Percentiles rank a stretch among this genome's conserved stretches.
phyloP scores from a whole-genome alignment of 768 basidiomycete species.

The Termitomyces sp. region DNA sequence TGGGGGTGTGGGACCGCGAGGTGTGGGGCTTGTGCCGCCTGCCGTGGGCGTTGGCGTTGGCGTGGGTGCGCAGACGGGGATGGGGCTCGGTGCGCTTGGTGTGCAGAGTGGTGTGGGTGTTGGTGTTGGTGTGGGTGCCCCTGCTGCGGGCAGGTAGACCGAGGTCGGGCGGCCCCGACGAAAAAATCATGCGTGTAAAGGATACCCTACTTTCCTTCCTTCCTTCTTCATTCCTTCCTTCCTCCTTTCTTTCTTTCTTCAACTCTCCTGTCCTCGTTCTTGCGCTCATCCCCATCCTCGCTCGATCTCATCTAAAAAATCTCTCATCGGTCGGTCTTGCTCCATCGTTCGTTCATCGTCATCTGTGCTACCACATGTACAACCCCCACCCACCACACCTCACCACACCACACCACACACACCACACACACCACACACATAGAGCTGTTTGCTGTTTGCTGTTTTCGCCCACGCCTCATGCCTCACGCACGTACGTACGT shows the following conservation, averaged over 20 bases:
- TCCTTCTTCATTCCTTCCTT: too few relatives aligned
- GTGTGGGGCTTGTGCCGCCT: background rate
- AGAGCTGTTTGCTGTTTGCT: background rate
- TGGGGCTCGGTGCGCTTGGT: background rate
- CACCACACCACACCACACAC: background rate
- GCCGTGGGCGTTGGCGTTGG: background rate
- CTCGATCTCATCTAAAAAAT: background rate
- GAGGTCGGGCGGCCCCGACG: background rate
- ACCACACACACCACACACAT: background rate
- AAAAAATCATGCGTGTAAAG: background rate
- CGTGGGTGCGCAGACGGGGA: background rate
- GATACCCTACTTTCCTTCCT: background rate
- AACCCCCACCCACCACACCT: background rate
- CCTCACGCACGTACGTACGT: too few relatives aligned
- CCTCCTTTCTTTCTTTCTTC: too few relatives aligned
- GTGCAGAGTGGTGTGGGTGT: background rate
- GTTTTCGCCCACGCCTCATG: too few relatives aligned
- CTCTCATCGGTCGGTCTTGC: too few relatives aligned
- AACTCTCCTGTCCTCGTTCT: too few relatives aligned
- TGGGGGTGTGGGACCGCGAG: constrained; percentile 9
- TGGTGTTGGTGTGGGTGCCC: background rate
- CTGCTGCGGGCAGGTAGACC: background rate
- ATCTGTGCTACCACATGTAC: background rate
- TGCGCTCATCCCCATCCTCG: background rate
- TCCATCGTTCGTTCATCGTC: background rate